Evolutionary conservation across 805 yeast species (phyloP).

Genomic region (Naumovozyma dairenensis): DNA sequence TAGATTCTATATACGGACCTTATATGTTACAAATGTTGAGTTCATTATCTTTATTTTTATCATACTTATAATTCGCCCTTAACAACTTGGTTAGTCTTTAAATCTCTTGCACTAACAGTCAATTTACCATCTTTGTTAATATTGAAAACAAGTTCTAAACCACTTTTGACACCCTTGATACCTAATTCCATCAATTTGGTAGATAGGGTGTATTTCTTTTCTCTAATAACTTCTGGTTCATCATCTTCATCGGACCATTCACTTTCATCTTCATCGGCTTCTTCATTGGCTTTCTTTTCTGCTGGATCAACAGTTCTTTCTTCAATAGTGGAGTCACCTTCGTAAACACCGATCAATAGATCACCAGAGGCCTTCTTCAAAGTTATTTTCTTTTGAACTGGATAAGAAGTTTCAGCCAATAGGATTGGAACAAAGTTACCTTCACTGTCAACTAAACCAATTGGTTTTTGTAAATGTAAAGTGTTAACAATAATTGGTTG

Average conservation of each 20-base stretch:
- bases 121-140: slow-evolving; percentile 53
- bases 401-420: slow-evolving; percentile 79
- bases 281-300: slow-evolving; percentile 47
- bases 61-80: slow-evolving; percentile 39
- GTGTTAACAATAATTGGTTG: slow-evolving; percentile 78
- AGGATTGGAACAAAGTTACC: slow-evolving; percentile 67
- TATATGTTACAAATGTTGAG: background rate
- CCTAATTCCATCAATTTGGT: slow-evolving; percentile 69
- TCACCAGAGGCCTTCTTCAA: slow-evolving; percentile 53
- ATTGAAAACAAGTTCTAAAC: slow-evolving; percentile 51
- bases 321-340: slow-evolving; percentile 75
- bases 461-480: slow-evolving; percentile 72
- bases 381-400: slow-evolving; percentile 67
- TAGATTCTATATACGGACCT: background rate
- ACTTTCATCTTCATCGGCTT: slow-evolving; percentile 41
- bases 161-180: slow-evolving; percentile 56
- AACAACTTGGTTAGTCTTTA: slow-evolving; percentile 46
- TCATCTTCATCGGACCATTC: slow-evolving; percentile 48
- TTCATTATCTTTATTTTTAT: slow-evolving; percentile 1
- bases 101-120: slow-evolving; percentile 53
- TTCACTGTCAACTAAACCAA: slow-evolving; percentile 70
- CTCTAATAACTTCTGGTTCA: slow-evolving; percentile 81
- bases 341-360: slow-evolving; percentile 63
- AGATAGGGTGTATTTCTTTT: slow-evolving; percentile 64
- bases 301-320: slow-evolving; percentile 67